Evolutionary conservation across 2,329 filamentous ascomycete genomes (phyloP), one percentile per base, ranked within the genome.

Genomic region (Dothideomycetes sp.): DNA sequence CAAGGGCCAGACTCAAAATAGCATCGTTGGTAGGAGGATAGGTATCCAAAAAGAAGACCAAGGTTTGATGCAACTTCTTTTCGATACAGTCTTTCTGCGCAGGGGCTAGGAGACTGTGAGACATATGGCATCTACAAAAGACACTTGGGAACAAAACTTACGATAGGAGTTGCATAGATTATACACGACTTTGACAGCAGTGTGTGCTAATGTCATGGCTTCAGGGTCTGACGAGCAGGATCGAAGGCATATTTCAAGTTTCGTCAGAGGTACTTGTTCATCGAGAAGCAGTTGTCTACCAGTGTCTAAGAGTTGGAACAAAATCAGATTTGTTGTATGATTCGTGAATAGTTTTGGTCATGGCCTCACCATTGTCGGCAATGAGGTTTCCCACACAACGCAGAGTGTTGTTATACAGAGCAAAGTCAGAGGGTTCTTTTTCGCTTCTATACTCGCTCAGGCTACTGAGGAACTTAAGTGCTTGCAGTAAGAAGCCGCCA

Each of bases 381-480:
- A 48, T 32, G 23, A 46, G 28, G 32, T 48, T 48, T 28, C 46
- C 46, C 11, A 43, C 27, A n/a, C 46, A 48, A 15, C 41, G 41
- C 11, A 48, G 37, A 19, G 44, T 6, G 13, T 35, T 36, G 8
- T 19, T 30, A 28, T 29, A 40, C n/a, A 40, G 5, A 4, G 28
- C 15, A 7, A 11, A n/a, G 11, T 40, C 20, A 2, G 18, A 15
- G 9, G 40, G 7, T 17, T 30, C 25, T 24, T 31, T 24, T 13
- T 27, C 33, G 19, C 5, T 17, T 11, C 39, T 45, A 16, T 24
- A n/a, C 5, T 19, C 15, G 19, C 41, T n/a, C n/a, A n/a, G n/a
- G n/a, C n/a, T n/a, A n/a, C n/a, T n/a, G 15, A 31, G 30, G 25
- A 33, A 13, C 19, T 15, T 13, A 22, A 35, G 33, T 10, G 34